These are phyloP conservation scores for Astragalus membranaceus DNA, from an alignment of 306 rosid genomes.

Conservation along the genomic window DNA sequence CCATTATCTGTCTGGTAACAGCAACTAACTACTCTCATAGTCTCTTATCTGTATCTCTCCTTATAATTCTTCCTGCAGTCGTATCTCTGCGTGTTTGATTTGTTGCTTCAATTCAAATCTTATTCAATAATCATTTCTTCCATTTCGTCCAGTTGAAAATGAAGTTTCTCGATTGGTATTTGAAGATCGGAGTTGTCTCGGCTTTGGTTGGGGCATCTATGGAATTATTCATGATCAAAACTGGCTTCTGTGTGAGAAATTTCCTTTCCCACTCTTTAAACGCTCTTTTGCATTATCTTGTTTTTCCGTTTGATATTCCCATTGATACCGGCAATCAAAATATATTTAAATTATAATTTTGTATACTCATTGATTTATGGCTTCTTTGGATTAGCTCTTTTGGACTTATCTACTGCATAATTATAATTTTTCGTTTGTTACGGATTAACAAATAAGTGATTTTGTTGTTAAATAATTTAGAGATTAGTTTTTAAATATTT, in stretches of 20 bases:
- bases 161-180: slow-evolving; percentile 85
- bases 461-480: too few relatives aligned
- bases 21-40: too few relatives aligned
- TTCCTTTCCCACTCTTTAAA: slow-evolving; percentile 34
- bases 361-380: not conserved
- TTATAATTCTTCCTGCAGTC: too few relatives aligned
- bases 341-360: not conserved
- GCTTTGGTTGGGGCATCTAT: slow-evolving; percentile 84
- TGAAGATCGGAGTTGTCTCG: slow-evolving; percentile 70
- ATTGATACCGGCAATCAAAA: not conserved
- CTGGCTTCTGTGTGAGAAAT: slow-evolving; percentile 86
- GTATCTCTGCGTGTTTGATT: not conserved
- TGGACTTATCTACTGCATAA: too few relatives aligned
- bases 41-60: too few relatives aligned
- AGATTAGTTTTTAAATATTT: too few relatives aligned
- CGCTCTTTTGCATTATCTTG: not conserved
- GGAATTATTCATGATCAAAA: slow-evolving; percentile 86
- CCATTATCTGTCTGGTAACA: too few relatives aligned
- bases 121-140: not conserved
- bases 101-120: not conserved
- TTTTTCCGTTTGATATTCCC: slow-evolving; percentile 9
- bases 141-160: slow-evolving; percentile 30
- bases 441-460: too few relatives aligned
- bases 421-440: too few relatives aligned
- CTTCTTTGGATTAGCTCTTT: too few relatives aligned